These are phyloP conservation scores for Athelia sp. DNA, from an alignment of 1,284 basidiomycete species.

Conservation along the genomic window DNA sequence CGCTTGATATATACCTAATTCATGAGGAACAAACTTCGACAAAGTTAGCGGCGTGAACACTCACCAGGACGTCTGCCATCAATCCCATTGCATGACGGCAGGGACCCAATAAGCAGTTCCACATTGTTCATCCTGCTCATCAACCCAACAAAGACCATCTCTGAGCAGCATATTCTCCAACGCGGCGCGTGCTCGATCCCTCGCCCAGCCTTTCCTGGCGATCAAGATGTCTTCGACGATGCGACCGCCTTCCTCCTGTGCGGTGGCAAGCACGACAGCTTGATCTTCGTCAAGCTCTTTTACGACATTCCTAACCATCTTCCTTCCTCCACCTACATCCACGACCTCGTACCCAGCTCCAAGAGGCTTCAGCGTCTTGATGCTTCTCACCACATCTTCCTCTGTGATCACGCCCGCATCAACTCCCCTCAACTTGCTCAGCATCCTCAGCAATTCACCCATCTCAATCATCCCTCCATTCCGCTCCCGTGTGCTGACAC, in stretches of 20 bases:
- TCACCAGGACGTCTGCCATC: slow-evolving; percentile 26
- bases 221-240: slow-evolving; percentile 60
- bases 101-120: slow-evolving; percentile 77
- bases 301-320: slow-evolving; percentile 68
- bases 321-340: slow-evolving; percentile 57
- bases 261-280: slow-evolving; percentile 68
- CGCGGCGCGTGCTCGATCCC: slow-evolving; percentile 70
- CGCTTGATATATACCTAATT: too few species aligned
- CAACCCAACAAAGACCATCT: slow-evolving; percentile 94
- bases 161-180: slow-evolving; percentile 86
- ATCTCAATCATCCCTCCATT: slow-evolving; percentile 94
- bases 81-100: slow-evolving; percentile 79
- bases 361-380: slow-evolving; percentile 84
- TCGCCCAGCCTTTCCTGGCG: slow-evolving; percentile 67
- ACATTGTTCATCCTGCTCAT: slow-evolving; percentile 70
- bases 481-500: slow-evolving; percentile 80
- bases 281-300: slow-evolving; percentile 84
- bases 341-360: slow-evolving; percentile 88
- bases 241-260: slow-evolving; percentile 61
- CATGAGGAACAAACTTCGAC: too few species aligned
- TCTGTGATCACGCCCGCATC: slow-evolving; percentile 63
- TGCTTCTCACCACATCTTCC: slow-evolving; percentile 82
- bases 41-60: too few species aligned
- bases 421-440: slow-evolving; percentile 74
- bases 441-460: slow-evolving; percentile 76